Base-by-base conservation (phyloP, 768 basidiomycete genomes). In the Lentinula boryana region DNA sequence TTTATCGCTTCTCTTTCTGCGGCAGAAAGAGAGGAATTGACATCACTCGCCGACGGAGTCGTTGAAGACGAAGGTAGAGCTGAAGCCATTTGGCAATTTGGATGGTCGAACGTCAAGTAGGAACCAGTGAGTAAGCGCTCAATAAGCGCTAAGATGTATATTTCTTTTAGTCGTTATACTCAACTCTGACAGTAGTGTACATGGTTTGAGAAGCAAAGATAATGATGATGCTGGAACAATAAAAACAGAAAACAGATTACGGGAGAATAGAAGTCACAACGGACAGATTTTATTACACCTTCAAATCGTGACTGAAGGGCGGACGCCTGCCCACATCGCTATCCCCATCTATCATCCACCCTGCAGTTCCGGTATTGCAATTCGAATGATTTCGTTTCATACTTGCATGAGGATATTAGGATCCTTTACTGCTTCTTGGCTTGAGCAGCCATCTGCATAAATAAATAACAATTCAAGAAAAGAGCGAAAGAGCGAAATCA, bases 371-470 rank as follows among this genome's bases (percentile, higher is more conserved):
- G 27, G 27, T 27, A 27, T 27, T 27, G 4, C 27, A 27, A 27
- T 27, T 0, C 27, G 27, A 27, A 27, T 27, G 27, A 27, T 27
- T 27, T 27, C 27, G 27, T 27, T 27, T 27, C 27, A 27, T 27
- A 3, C 27, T 27, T 27, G 27, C 27, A 27, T 27, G 27, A 27
- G 27, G 27, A 3, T 27, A 27, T 27, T 5, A 16, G 16, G 10
- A 27, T 38, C 51, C 38, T 66, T 62, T 70, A 69, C 58, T 69
- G 66, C 6, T 63, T 68, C 71, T 81, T 86, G 50, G 86, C 85
- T 73, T 81, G 83, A 63, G 84, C 78, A 63, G 86, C 87, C 87
- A 88, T 89, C 85, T 86, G 65, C 27, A 27, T 27, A 27, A 27
- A 27, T 27, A 3, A 27, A 27, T 13, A 60, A 15, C 16, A 9